These are phyloP conservation scores for Exophiala phaeomuriformis DNA, from an alignment of 2,329 filamentous ascomycete genomes.

Conservation along the genomic window DNA sequence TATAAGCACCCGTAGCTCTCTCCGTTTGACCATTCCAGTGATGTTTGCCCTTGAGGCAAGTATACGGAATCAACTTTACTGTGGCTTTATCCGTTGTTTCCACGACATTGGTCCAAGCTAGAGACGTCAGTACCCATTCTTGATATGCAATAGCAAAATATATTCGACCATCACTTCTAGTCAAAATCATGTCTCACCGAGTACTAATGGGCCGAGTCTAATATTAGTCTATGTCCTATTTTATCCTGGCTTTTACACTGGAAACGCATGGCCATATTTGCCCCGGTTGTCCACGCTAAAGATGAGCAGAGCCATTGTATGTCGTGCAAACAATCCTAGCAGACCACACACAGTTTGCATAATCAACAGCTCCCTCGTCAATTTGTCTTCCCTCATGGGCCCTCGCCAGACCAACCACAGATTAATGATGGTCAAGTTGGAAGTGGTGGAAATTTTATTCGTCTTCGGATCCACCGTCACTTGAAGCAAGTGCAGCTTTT, in stretches of 20 bases:
- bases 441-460: conserved; percentile 61
- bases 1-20: no score
- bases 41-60: no score
- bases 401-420: conserved; percentile 95
- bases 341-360: conserved; percentile 71
- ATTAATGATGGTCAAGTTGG: conserved; percentile 89
- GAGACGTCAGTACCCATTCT: no score
- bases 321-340: conserved; percentile 76
- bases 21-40: no score
- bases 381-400: conserved; percentile 75
- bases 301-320: conserved; percentile 75
- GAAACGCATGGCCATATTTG: conserved; percentile 14
- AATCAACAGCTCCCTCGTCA: conserved; percentile 71
- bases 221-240: no score
- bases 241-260: conserved; percentile 9
- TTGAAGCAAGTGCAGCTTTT: conserved; percentile 59
- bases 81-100: no score
- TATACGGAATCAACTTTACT: no score
- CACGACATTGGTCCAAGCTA: no score
- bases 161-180: no score
- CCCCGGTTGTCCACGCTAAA: conserved; percentile 77
- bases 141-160: no score
- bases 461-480: conserved; percentile 57
- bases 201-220: no score
- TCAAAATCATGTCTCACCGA: no score